Evolutionary conservation across 1,284 basidiomycete genomes (phyloP), one percentile per base, ranked within the genome.

Genomic region (Xerocomus cyaneibrunnescens): DNA sequence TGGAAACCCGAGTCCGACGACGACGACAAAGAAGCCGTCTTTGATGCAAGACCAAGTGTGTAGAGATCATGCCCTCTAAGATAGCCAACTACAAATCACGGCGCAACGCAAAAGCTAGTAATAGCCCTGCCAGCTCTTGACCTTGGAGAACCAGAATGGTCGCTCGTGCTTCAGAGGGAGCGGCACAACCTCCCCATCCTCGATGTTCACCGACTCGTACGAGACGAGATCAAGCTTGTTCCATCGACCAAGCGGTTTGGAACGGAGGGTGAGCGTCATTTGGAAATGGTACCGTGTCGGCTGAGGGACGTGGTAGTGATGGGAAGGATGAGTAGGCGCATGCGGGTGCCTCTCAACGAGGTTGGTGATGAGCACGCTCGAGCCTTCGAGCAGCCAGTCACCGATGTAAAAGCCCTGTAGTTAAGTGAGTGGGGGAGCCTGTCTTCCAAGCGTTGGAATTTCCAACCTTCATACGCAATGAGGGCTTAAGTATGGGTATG

Each of bases 131-230:
- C 77, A 80, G 43, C 86, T 88, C 58, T 76, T 75, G 48, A 92
- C 89, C 72, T 91, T 93, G 37, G 92, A 95, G 70, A 97, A 97
- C 84, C 90, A 94, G 68, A 93, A 97, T 22, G 92, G 84, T 54
- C 91, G 79, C 67, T 94, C 90, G 62, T 94, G 85, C 66, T 89
- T 91, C 60, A 95, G 74, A 8, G 81, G 76, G 40, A 96, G 73
- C 17, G 87, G 83, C 19, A 80, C 70, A 13, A 81, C 75, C 68
- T 95, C 92, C 2, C 90, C 92, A 19, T 81, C 90, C 39, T 79
- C 80, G 23, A 89, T 64, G 56, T 90, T 82, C 28, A 94, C 80
- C 0, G 85, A 86, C 52, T 87, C 78, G 67, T 96, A 96, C 13
- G 79, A 77, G 40, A 77, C 62, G 42, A 96, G 79, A 52, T 92